Evolutionary conservation across 257 asterid species (phyloP).

Genomic region (Solanum clarkiae): DNA sequence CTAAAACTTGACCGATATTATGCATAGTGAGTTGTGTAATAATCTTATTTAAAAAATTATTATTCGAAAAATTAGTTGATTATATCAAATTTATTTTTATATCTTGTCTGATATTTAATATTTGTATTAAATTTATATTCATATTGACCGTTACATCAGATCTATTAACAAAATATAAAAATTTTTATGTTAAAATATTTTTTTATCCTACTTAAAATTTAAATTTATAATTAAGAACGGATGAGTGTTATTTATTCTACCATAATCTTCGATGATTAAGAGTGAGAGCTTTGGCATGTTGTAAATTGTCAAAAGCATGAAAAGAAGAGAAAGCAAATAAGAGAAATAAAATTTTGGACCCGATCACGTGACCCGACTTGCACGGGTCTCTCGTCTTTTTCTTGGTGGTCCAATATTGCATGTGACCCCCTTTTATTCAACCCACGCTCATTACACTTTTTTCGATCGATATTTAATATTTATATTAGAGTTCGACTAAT

Average conservation of each 20-base stretch:
- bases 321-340: background rate
- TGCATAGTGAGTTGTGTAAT: too few species aligned
- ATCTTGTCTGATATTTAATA: too few species aligned
- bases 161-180: background rate
- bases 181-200: fast-evolving
- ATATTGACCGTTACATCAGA: background rate
- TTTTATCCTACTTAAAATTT: too few species aligned
- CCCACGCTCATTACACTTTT: background rate
- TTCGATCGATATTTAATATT: fast-evolving
- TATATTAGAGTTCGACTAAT: too few species aligned
- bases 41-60: too few species aligned
- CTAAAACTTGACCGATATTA: too few species aligned
- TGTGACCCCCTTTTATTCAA: background rate
- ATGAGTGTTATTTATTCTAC: background rate
- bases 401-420: background rate
- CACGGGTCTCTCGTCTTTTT: background rate
- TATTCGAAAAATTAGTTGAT: too few species aligned
- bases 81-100: too few species aligned
- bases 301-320: background rate
- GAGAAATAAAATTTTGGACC: background rate
- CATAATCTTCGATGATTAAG: background rate
- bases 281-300: background rate
- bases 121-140: background rate
- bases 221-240: background rate
- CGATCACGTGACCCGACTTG: background rate